Conservation (phyloP, 805 yeast species). For the Babjeviella inositovora region DNA sequence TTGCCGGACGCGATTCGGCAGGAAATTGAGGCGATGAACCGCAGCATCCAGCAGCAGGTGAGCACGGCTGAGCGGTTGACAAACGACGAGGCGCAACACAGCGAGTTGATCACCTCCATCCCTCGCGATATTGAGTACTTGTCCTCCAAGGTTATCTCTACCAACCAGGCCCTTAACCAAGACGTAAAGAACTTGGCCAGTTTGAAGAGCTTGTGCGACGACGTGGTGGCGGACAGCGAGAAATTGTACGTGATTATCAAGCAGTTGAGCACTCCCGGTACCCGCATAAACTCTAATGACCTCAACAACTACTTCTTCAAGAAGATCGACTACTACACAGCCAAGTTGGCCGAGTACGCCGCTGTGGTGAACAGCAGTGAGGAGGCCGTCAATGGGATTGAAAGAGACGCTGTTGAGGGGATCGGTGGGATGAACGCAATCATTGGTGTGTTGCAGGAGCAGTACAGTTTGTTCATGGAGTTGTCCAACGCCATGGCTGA, state of each 20-base stretch:
- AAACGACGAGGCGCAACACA: slow-evolving; percentile 45
- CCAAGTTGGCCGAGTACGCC: slow-evolving; percentile 32
- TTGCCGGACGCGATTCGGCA: slow-evolving; percentile 55
- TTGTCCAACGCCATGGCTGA: slow-evolving; percentile 62
- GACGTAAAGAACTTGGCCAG: slow-evolving; percentile 21
- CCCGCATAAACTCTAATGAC: slow-evolving; percentile 37
- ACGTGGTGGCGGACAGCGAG: slow-evolving; percentile 22
- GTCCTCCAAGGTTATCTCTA: slow-evolving; percentile 40
- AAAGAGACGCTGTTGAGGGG: slow-evolving; percentile 26
- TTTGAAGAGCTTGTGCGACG: slow-evolving; percentile 19
- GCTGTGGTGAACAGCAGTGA: slow-evolving; percentile 36
- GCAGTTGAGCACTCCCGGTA: slow-evolving; percentile 32
- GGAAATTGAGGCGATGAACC: slow-evolving; percentile 56
- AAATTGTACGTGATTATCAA: slow-evolving; percentile 22
- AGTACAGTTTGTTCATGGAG: slow-evolving; percentile 58
- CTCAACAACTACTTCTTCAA: slow-evolving; percentile 39
- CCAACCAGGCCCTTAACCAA: slow-evolving; percentile 44
- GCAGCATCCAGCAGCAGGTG: slow-evolving; percentile 60
- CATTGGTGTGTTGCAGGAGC: slow-evolving; percentile 48
- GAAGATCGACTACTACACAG: slow-evolving; percentile 14
- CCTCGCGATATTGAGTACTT: slow-evolving; percentile 59
- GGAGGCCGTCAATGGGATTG: slow-evolving; percentile 44
- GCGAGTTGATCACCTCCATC: slow-evolving; percentile 46
- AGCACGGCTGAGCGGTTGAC: slow-evolving; percentile 54
- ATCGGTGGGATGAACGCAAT: slow-evolving; percentile 28